Conservation (phyloP, 768 basidiomycete genomes). For the Candolleomyces efflorescens region DNA sequence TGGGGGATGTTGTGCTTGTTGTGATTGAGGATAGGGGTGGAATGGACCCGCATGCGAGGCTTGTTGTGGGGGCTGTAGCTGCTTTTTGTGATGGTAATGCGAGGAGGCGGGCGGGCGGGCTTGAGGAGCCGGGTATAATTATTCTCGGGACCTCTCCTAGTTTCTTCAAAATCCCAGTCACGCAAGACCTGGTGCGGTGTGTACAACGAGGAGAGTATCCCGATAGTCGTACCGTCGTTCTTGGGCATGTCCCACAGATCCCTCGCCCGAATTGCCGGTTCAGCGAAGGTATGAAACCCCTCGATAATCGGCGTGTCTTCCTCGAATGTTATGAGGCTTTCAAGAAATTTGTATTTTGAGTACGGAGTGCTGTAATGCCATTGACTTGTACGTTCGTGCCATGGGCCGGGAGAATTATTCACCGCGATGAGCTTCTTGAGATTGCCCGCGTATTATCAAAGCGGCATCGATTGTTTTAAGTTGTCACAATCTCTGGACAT, state of each 20-base stretch:
- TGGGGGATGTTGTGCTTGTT: slow-evolving; percentile 12
- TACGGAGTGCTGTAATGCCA: background rate
- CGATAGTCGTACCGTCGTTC: background rate
- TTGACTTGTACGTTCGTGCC: background rate
- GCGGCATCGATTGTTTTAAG: too few species aligned
- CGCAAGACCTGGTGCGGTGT: slow-evolving; percentile 1
- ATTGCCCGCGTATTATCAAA: background rate
- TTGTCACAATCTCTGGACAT: too few species aligned
- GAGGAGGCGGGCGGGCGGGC: background rate
- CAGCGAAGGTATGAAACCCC: slow-evolving; percentile 12
- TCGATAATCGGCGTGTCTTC: slow-evolving; percentile 12
- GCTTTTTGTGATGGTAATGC: background rate
- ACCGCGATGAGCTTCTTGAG: background rate
- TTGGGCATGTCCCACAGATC: slow-evolving; percentile 2
- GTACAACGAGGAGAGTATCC: slow-evolving; percentile 6
- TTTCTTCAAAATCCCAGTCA: slow-evolving; percentile 30
- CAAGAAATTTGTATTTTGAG: slow-evolving; percentile 7
- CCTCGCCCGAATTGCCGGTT: slow-evolving; percentile 5
- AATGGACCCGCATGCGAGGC: background rate
- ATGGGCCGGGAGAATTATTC: background rate
- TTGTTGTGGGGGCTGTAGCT: slow-evolving; percentile 3
- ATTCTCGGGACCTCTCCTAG: slow-evolving; percentile 24
- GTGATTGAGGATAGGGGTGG: slow-evolving; percentile 12
- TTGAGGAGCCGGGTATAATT: background rate
- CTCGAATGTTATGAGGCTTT: slow-evolving; percentile 5